Base-by-base conservation (phyloP, 495 filamentous ascomycete genomes). In the Penicillium canariense region DNA sequence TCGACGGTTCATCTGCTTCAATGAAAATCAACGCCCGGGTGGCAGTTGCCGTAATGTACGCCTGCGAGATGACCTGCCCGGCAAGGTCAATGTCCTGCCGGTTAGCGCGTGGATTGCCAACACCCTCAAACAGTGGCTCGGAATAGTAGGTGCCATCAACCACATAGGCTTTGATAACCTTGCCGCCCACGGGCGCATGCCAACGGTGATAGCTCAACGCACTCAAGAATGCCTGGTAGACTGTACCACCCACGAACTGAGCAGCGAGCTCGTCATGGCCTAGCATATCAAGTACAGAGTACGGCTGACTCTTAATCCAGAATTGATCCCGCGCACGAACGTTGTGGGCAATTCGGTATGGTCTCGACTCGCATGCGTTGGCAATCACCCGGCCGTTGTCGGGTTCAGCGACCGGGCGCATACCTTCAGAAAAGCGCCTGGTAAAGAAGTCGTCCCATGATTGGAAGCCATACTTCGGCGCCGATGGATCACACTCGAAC, bases 401-500 rank as follows among this genome's bases (percentile, higher is more conserved):
- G 0, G 83, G 82, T 0, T 68, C 63, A 0, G 78, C 80, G 5
- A 89, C 68, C 3, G 87, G 87, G 0, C 87, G 80, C 2, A 83
- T 72, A 11, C 70, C 69, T 0, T 75, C 66, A 1, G 72, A 72
- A 47, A 88, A 79, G 2, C 73, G 38, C 14, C 88, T 81, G 0
- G 84, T 88, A 71, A 91, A 91, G 72, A 90, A 91, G 51, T 85
- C 75, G 54, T 91, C 86, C 87, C 87, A 90, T 1, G 85, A 89
- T 35, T 73, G 78, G 66, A 76, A 77, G 18, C 87, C 87, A 63
- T 80, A 71, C 55, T 86, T 57, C 0, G 57, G 48, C 7, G 54
- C 57, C 0, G 53, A 50, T 0, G 68, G 59, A 27, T 70, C 62
- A 49, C 58, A 66, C 12, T 62, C 48, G 48, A 60, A 69, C 52